Evolutionary conservation across 352 stramenopile genomes (phyloP).

Genomic region (Phytophthora brassicae): DNA sequence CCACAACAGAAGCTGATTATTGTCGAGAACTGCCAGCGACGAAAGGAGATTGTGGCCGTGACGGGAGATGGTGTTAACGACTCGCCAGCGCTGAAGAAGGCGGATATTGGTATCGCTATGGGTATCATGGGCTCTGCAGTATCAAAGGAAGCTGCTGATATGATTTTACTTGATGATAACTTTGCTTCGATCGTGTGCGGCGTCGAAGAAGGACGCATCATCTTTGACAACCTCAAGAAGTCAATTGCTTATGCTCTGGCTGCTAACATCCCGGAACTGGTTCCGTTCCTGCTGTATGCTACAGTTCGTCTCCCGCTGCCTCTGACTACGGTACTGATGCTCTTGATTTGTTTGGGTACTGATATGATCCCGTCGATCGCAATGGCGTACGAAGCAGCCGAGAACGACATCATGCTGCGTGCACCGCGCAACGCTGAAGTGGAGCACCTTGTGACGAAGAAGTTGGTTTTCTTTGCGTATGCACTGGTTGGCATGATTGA

Average conservation of each 20-base stretch:
- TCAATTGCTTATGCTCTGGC: conserved; percentile 92
- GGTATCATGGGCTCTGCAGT: conserved; percentile 97
- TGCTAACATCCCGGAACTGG: conserved; percentile 90
- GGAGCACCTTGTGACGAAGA: conserved; percentile 89
- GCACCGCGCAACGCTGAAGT: conserved; percentile 73
- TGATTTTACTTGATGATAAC: conserved; percentile 98
- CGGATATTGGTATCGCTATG: conserved; percentile 98
- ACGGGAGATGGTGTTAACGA: conserved; percentile 99
- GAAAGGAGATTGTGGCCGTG: conserved; percentile 91
- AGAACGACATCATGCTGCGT: conserved; percentile 89
- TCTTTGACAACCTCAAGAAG: conserved; percentile 97
- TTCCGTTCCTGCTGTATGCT: conserved; percentile 86
- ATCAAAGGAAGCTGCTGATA: conserved; percentile 94
- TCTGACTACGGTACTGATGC: conserved; percentile 90
- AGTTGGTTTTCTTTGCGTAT: conserved; percentile 89
- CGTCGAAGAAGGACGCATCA: conserved; percentile 95
- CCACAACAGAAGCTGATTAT: conserved; percentile 96
- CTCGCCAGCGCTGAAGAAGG: conserved; percentile 95
- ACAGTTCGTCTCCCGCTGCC: conserved; percentile 86
- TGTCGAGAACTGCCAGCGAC: conserved; percentile 89
- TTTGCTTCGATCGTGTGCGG: conserved; percentile 96
- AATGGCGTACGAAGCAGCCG: conserved; percentile 89
- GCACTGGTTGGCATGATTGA: conserved; percentile 89
- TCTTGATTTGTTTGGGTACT: conserved; percentile 90
- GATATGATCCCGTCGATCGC: conserved; percentile 95